These are phyloP conservation scores for Anisogramma anomala DNA, from an alignment of 2,329 filamentous ascomycete species.

Conservation along the genomic window DNA sequence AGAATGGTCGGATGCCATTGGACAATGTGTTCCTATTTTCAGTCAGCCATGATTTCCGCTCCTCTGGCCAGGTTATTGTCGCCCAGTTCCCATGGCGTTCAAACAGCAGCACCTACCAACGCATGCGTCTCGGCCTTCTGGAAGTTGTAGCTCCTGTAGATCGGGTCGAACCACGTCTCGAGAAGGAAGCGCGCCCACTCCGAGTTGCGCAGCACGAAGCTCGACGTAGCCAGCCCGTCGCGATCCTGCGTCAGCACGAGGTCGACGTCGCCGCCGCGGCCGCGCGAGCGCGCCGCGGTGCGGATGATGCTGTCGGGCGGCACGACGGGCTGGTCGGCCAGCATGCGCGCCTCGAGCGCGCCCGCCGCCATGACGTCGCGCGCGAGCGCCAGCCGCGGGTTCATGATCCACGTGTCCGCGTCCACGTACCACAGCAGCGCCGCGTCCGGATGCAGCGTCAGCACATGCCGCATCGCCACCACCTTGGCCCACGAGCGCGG, in stretches of 20 bases:
- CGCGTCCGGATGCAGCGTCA: slow-evolving; percentile 65
- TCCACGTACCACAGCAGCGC: slow-evolving; percentile 83
- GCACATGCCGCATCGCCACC: slow-evolving; percentile 78
- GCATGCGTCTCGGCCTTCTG: slow-evolving; percentile 89
- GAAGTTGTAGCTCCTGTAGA: slow-evolving; percentile 92
- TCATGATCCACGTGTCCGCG: slow-evolving; percentile 79
- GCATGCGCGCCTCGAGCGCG: slow-evolving; percentile 66
- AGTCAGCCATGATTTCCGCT: no score
- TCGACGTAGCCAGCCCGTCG: slow-evolving; percentile 63
- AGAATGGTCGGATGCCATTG: slow-evolving; percentile 97
- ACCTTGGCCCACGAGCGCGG: slow-evolving; percentile 63
- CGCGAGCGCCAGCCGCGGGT: slow-evolving; percentile 58
- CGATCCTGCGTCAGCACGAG: slow-evolving; percentile 76
- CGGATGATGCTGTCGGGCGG: slow-evolving; percentile 95
- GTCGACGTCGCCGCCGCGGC: slow-evolving; percentile 63
- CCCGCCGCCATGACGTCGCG: slow-evolving; percentile 56
- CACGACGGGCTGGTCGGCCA: slow-evolving; percentile 74
- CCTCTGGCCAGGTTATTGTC: no score
- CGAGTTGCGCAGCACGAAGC: slow-evolving; percentile 69
- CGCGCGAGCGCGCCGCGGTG: slow-evolving; percentile 74
- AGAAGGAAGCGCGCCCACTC: slow-evolving; percentile 90
- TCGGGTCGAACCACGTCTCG: slow-evolving; percentile 90
- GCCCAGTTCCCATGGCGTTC: no score
- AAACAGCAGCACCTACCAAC: slow-evolving; percentile 45
- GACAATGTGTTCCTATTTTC: slow-evolving; percentile 62